Evolutionary conservation across 208 protist species (phyloP).

Genomic region (Acanthamoeba triangularis): DNA sequence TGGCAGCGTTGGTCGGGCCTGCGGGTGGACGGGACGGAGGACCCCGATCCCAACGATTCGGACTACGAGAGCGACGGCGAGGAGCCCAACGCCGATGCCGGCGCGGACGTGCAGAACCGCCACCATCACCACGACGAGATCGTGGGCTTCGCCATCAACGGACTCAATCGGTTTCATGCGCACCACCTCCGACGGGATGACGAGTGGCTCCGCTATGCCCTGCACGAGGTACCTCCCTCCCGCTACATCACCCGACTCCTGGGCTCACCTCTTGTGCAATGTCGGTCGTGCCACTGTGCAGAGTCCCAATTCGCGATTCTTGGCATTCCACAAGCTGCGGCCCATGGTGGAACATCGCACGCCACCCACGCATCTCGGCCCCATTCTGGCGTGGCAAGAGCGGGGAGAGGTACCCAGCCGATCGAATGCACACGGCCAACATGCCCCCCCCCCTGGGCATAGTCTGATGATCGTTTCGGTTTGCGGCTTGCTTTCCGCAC

Average conservation of each 20-base stretch:
- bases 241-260: not conserved
- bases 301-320: conserved; percentile 40
- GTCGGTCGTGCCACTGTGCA: not conserved
- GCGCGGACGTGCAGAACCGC: conserved; percentile 16
- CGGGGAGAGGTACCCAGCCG: not conserved
- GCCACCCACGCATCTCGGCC: conserved; percentile 10
- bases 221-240: not conserved
- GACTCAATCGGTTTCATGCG: conserved; percentile 14
- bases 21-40: conserved; percentile 3
- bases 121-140: conserved; percentile 18
- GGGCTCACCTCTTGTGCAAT: not conserved
- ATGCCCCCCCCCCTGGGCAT: no score
- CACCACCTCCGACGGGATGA: conserved; percentile 16
- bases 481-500: no score
- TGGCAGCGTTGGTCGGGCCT: conserved; percentile 5
- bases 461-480: no score
- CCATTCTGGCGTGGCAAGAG: conserved; percentile 17
- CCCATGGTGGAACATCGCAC: conserved; percentile 38
- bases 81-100: conserved; percentile 38
- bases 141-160: conserved; percentile 34
- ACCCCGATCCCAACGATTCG: not conserved
- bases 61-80: not conserved
- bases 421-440: no score
- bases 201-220: conserved; percentile 2
- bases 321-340: conserved; percentile 11